Base-by-base conservation (phyloP, 331 rosid species). In the Malus hybrid region DNA sequence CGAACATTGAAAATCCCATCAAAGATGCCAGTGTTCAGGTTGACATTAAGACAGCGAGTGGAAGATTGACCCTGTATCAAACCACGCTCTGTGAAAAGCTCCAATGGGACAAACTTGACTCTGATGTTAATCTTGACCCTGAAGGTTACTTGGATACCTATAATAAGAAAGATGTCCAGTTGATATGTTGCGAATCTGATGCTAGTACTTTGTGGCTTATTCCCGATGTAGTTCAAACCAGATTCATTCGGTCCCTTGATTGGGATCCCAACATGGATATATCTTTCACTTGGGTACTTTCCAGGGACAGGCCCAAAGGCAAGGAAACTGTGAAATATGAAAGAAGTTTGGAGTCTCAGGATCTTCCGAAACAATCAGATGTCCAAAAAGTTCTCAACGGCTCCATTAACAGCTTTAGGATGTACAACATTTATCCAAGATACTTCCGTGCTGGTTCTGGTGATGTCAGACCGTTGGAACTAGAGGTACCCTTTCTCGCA, bases 111-210 rank as follows among this genome's bases (percentile, higher is more conserved):
- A 56, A 75, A 48, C 78, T 91, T 60, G 71, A 63, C 79, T 70
- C 88, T 55, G 78, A 87, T 73, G 79, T 52, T 79, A 68, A 86
- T 71, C 91, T 83, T 50, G 93, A 87, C 75, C 92, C 93, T 22
- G 42, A 76, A 69, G 92, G 89, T 68, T 82, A 83, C 83, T 74
- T 92, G 87, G 83, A 69, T 78, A 33, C 93, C 54, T 95, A 92
- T 81, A 95, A 95, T 70, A 73, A 84, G 78, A 86, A 89, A 64
- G 99, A 95, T 79, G 80, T 95, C 82, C 99, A 95, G 78, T 80
- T 95, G 83, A 90, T 95, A 75, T 92, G 97, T 86, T 95, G 99
- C 78, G 97, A 95, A 84, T 90, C 97, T 66, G 99, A 95, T 89
- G 97, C 99, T 65, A 92, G 90, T 88, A 73, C 85, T 27, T 69